Base-by-base conservation (phyloP, 352 stramenopile genomes). In the Aphanomyces euteiches region DNA sequence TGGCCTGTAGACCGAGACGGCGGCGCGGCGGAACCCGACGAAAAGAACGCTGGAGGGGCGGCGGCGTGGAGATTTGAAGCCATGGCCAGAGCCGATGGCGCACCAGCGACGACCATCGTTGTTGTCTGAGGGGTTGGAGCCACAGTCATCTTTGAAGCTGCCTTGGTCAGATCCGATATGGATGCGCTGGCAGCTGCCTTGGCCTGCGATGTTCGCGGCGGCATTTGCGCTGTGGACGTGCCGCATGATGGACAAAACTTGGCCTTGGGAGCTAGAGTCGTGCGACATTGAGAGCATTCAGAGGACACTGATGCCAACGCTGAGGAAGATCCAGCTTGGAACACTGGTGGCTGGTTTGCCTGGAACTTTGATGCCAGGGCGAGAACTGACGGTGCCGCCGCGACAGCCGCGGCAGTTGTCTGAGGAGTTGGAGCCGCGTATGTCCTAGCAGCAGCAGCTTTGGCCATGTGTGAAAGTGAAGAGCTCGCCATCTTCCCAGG, bases 201-300 rank as follows among this genome's bases (percentile, higher is more conserved):
- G 28, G 28, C 28, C 28, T 28, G 28, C 28, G 28, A 28, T 2
- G 28, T 2, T 28, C 28, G 28, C 50, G 50, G 3, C 15, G 50
- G 15, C 36, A n/a, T 50, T 50, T n/a, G 43, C 43, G 19, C 7
- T 19, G n/a, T 61, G 36, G 54, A 41, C 8, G 54, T n/a, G 36
- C 54, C 54, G 28, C 54, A 61, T 8, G 54, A 61, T 17, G 54
- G 19, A 61, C 54, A 61, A 37, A 58, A 58, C 50, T 58, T 58
- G 28, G 50, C 1, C 8, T 19, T 19, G 8, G 50, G 50, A 58
- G n/a, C n/a, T 8, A 58, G 50, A 21, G 50, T 8, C 7, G 50
- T 3, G 19, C 36, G 21, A 38, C 12, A 41, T 45, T 45, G 37
- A 38, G 21, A n/a, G 56, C 56, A 41, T 10, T 5, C 28, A 28